A percentile compares a stretch with the other conserved stretches of the same genome.
These are phyloP conservation scores for Ceratocystis harringtonii DNA, from an alignment of 2,329 filamentous ascomycete species.

Conservation along the genomic window DNA sequence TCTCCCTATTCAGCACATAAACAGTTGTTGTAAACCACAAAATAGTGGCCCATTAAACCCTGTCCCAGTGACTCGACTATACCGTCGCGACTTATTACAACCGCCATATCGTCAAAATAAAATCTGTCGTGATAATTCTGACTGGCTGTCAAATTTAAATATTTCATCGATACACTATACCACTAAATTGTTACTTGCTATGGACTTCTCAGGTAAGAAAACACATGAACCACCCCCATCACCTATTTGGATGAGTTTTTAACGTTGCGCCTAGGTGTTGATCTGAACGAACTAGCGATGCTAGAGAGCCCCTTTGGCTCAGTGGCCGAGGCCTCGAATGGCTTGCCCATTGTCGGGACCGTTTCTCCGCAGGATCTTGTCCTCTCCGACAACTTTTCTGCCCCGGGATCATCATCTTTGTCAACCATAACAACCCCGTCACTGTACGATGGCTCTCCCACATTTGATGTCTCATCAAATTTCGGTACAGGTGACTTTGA, in stretches of 20 bases:
- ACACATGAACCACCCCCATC: slow-evolving; percentile 20
- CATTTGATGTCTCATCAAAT: slow-evolving; percentile 53
- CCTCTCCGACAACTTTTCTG: slow-evolving; percentile 55
- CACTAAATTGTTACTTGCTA: neutral
- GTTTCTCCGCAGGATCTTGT: slow-evolving; percentile 74
- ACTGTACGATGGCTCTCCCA: slow-evolving; percentile 62
- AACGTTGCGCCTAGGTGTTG: slow-evolving; percentile 32
- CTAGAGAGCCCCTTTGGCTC: slow-evolving; percentile 38
- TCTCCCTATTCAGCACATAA: slow-evolving; percentile 33
- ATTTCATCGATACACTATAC: neutral
- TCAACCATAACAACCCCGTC: slow-evolving; percentile 78
- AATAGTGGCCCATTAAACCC: neutral
- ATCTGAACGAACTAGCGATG: slow-evolving; percentile 42
- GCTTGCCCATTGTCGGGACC: slow-evolving; percentile 43
- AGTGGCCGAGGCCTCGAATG: neutral
- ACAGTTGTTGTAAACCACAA: neutral
- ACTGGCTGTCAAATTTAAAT: neutral
- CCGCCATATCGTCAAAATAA: neutral
- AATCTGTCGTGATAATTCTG: neutral
- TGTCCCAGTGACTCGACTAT: neutral
- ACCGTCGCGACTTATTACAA: neutral
- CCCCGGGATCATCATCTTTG: slow-evolving; percentile 67
- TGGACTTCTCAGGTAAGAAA: slow-evolving; percentile 13
- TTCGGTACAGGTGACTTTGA: slow-evolving; percentile 48
- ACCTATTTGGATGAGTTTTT: slow-evolving; percentile 22